phyloP scores from a whole-genome alignment of 306 rosid genomes.

The Quercus cerris region DNA sequence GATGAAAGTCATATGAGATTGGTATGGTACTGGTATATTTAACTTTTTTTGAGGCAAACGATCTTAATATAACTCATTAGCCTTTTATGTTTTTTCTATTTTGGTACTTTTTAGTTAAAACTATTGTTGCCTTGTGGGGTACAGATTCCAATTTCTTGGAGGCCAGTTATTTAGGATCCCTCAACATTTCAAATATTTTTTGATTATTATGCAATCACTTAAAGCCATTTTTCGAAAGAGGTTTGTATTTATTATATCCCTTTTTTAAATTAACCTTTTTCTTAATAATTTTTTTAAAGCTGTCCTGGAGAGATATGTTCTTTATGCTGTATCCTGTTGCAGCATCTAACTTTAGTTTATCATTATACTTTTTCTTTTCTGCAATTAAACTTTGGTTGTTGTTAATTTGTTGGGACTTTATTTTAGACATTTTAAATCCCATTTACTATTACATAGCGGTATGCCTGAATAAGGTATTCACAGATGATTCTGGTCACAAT shows the following conservation, averaged over 20 bases:
- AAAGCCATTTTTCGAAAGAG: constrained; percentile 36
- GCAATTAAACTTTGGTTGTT: too few relatives aligned
- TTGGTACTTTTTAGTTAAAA: constrained; percentile 17
- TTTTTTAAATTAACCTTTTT: not conserved
- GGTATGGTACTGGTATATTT: constrained; percentile 40
- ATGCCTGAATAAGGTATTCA: too few relatives aligned
- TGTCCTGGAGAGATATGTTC: not conserved
- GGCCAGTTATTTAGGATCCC: constrained; percentile 39
- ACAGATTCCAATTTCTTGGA: constrained; percentile 42
- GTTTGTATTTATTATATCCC: constrained; percentile 23
- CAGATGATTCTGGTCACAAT: too few relatives aligned
- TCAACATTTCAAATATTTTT: constrained; percentile 42
- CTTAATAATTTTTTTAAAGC: not conserved
- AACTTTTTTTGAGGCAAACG: not conserved
- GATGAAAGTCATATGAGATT: constrained; percentile 50
- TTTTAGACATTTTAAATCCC: too few relatives aligned
- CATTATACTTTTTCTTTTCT: too few relatives aligned
- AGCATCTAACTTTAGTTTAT: too few relatives aligned
- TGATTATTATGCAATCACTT: constrained; percentile 48
- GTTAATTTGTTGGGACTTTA: too few relatives aligned
- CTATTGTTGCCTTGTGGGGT: not conserved
- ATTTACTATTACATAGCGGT: too few relatives aligned
- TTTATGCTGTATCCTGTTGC: too few relatives aligned
- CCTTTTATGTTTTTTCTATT: constrained; percentile 7
- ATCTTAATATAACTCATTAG: not conserved